phyloP scores from a whole-genome alignment of 2,329 filamentous ascomycete genomes.

The Rhynchosporium secalis region DNA sequence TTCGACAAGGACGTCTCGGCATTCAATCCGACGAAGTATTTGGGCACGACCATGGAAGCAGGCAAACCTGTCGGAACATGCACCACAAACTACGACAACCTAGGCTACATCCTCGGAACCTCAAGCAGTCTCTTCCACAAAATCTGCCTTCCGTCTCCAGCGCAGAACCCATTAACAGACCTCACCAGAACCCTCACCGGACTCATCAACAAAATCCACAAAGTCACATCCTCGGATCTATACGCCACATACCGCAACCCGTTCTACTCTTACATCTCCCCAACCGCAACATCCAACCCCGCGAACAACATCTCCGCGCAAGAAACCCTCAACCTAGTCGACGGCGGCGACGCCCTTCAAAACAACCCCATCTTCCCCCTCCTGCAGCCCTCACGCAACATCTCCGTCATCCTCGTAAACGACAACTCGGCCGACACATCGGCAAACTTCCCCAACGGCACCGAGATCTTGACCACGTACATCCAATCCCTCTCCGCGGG shows the following conservation, averaged over 20 bases:
- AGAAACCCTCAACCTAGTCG: slow-evolving; percentile 43
- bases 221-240: slow-evolving; percentile 37
- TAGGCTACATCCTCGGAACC: slow-evolving; percentile 49
- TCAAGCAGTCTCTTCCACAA: slow-evolving; percentile 45
- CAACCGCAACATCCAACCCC: slow-evolving; percentile 40
- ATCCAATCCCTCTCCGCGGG: slow-evolving; percentile 25
- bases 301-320: slow-evolving; percentile 42
- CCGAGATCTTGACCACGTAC: slow-evolving; percentile 41
- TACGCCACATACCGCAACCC: slow-evolving; percentile 51
- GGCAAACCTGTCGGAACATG: slow-evolving; percentile 48
- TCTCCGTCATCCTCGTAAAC: slow-evolving; percentile 65
- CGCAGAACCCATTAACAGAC: slow-evolving; percentile 25
- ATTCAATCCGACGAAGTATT: slow-evolving; percentile 60
- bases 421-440: slow-evolving; percentile 63
- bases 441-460: slow-evolving; percentile 46
- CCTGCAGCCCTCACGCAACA: slow-evolving; percentile 49
- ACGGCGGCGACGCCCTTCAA: slow-evolving; percentile 48
- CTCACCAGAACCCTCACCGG: slow-evolving; percentile 33
- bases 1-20: slow-evolving; percentile 61
- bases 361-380: slow-evolving; percentile 51
- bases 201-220: slow-evolving; percentile 38
- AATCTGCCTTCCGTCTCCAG: slow-evolving; percentile 23
- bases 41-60: slow-evolving; percentile 57
- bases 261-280: slow-evolving; percentile 50
- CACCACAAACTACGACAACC: slow-evolving; percentile 49